Evolutionary conservation across 306 rosid genomes (phyloP).

Genomic region (Quercus ilex): DNA sequence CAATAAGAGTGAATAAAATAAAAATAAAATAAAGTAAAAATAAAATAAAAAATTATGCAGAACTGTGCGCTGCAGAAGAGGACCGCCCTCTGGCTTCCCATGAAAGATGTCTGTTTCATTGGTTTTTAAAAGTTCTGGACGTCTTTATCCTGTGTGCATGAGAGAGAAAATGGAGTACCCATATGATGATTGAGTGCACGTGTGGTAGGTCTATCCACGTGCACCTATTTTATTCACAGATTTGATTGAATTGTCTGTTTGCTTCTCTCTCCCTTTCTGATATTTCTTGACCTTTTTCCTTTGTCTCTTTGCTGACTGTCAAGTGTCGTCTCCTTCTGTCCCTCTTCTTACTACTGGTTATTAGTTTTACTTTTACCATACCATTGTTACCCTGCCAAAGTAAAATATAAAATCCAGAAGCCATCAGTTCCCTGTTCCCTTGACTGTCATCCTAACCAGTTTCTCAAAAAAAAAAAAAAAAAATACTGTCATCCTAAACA

Average conservation of each 20-base stretch:
- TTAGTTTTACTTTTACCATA: background rate
- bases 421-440: background rate
- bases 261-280: constrained; percentile 4
- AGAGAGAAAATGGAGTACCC: background rate
- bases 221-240: constrained; percentile 64
- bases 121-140: constrained; percentile 28
- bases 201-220: constrained; percentile 96
- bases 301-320: constrained; percentile 1
- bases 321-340: background rate
- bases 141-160: constrained; percentile 31
- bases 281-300: background rate
- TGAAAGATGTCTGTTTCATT: constrained; percentile 16
- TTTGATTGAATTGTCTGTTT: constrained; percentile 45
- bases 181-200: constrained; percentile 82
- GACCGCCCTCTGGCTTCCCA: constrained; percentile 5
- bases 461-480: too few relatives aligned
- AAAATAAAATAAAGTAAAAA: too few relatives aligned
- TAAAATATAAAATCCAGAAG: background rate
- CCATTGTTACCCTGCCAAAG: background rate
- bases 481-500: background rate
- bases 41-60: background rate
- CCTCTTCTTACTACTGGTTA: background rate
- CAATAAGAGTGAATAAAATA: constrained; percentile 14
- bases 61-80: constrained; percentile 9
- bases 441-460: background rate